Evolutionary conservation across 73 alveolate genomes (phyloP).

Genomic region (Paramecium tetraurelia): DNA sequence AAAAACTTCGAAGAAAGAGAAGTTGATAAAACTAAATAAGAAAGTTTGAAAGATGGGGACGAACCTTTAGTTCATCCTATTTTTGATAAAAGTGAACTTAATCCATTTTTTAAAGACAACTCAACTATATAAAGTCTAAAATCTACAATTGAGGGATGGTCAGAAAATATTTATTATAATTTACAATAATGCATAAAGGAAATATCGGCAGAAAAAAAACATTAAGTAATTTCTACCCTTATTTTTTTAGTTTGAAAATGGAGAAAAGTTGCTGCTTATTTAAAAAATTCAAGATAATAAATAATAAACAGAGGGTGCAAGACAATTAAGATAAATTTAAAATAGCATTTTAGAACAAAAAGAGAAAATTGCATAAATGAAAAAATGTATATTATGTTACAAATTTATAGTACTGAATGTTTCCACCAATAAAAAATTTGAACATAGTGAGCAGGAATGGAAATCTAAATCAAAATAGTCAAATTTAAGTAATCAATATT

Average conservation of each 20-base stretch:
- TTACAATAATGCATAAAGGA: not conserved
- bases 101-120: not conserved
- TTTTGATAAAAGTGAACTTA: not conserved
- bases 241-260: not conserved
- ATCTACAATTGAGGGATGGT: not conserved
- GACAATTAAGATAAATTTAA: not conserved
- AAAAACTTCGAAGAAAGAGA: constrained; percentile 37
- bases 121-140: not conserved
- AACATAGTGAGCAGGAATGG: not conserved
- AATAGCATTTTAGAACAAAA: not conserved
- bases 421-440: not conserved
- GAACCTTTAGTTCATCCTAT: constrained; percentile 14
- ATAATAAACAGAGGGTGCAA: not conserved
- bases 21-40: not conserved
- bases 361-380: not conserved
- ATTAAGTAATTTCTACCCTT: no score
- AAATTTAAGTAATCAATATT: not conserved
- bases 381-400: not conserved
- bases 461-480: not conserved
- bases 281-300: not conserved
- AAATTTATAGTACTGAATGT: not conserved
- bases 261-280: not conserved
- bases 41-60: not conserved
- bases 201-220: not conserved
- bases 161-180: not conserved